Evolutionary conservation across 805 yeast species (phyloP).

Genomic region (Candida golubevii): DNA sequence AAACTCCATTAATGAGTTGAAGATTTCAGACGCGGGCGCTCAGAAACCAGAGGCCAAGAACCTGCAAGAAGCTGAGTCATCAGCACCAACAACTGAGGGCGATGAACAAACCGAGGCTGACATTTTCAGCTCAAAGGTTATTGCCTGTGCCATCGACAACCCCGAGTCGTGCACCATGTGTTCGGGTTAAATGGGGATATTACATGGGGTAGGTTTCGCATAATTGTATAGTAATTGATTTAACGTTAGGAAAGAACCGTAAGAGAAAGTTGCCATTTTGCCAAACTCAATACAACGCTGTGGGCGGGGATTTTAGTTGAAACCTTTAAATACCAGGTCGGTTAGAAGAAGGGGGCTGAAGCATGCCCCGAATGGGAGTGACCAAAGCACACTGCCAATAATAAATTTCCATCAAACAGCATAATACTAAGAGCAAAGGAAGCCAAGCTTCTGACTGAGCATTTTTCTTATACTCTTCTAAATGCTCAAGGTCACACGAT

Average conservation of each 20-base stretch:
- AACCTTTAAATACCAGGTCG: too few relatives aligned
- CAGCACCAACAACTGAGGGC: slow-evolving; percentile 2
- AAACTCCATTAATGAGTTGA: slow-evolving; percentile 44
- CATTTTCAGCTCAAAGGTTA: slow-evolving; percentile 86
- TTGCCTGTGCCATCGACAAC: slow-evolving; percentile 95
- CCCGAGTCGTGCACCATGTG: slow-evolving; percentile 99
- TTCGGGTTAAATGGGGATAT: slow-evolving; percentile 61
- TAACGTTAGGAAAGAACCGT: background rate
- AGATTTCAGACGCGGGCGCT: slow-evolving; percentile 24
- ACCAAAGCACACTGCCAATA: too few relatives aligned
- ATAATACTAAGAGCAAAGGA: too few relatives aligned
- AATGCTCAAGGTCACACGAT: too few relatives aligned
- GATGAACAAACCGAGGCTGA: slow-evolving; percentile 51
- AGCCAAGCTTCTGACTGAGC: too few relatives aligned
- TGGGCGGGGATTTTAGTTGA: too few relatives aligned
- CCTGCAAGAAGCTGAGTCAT: background rate
- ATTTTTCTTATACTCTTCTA: too few relatives aligned
- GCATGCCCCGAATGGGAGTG: too few relatives aligned
- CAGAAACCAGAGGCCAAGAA: slow-evolving; percentile 9
- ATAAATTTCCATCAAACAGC: too few relatives aligned
- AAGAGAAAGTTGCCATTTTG: too few relatives aligned
- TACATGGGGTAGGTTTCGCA: background rate
- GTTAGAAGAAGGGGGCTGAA: too few relatives aligned
- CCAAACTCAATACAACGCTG: too few relatives aligned
- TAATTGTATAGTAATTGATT: slow-evolving; percentile 7